phyloP scores from a whole-genome alignment of 176 grass and related monocot species.

The Puccinellia tenuiflora region DNA sequence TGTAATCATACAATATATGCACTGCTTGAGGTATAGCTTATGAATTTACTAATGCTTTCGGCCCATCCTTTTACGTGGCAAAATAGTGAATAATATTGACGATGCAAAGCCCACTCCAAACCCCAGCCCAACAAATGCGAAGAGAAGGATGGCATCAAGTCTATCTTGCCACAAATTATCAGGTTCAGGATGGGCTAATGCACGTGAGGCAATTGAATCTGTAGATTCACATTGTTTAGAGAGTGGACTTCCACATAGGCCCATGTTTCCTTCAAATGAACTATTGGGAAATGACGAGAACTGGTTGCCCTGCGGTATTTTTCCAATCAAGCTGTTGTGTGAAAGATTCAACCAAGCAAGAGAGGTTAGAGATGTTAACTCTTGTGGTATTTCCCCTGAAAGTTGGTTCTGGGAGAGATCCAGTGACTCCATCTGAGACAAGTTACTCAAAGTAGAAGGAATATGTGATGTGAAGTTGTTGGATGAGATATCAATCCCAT shows the following conservation, averaged over 20 bases:
- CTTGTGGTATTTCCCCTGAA: slow-evolving; percentile 31
- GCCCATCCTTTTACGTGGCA: neutral
- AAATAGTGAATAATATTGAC: neutral
- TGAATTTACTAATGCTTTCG: neutral
- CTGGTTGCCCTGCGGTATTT: slow-evolving; percentile 14
- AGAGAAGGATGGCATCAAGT: slow-evolving; percentile 1
- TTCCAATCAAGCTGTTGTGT: slow-evolving; percentile 35
- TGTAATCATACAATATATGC: neutral
- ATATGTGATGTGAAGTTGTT: slow-evolving; percentile 15
- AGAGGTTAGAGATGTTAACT: slow-evolving; percentile 33
- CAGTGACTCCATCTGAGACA: slow-evolving; percentile 28
- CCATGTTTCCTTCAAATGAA: neutral
- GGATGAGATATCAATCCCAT: neutral
- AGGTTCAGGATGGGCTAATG: neutral
- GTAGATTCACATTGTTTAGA: slow-evolving; percentile 13
- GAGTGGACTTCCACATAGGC: slow-evolving; percentile 10
- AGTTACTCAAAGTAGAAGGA: neutral
- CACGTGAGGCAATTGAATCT: neutral
- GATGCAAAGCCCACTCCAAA: slow-evolving; percentile 5
- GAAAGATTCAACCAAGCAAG: slow-evolving; percentile 40
- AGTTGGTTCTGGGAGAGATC: slow-evolving; percentile 42
- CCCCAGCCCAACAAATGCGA: neutral
- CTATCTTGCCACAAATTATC: neutral
- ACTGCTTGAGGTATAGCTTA: neutral
- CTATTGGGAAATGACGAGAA: neutral